Percentiles rank a stretch among this genome's conserved stretches.
Conservation (phyloP, 1,284 basidiomycete species). For the Cryptococcus wingfieldii region DNA sequence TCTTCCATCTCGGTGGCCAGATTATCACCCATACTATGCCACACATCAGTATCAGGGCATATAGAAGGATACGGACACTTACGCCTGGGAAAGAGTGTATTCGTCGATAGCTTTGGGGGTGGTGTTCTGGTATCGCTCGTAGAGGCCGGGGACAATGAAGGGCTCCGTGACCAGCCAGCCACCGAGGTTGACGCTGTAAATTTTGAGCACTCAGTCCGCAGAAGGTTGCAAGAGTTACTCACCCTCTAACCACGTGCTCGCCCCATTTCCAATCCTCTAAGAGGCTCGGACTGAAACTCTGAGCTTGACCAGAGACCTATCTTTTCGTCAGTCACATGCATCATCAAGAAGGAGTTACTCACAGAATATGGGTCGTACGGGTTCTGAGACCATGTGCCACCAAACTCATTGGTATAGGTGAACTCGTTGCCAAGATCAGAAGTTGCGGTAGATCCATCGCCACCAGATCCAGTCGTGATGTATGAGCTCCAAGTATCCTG, state of each 20-base stretch:
- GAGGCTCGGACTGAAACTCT: slow-evolving; percentile 68
- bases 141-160: slow-evolving; percentile 75
- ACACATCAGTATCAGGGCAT: neutral
- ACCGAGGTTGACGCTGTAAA: slow-evolving; percentile 73
- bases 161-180: slow-evolving; percentile 55
- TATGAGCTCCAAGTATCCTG: slow-evolving; percentile 9
- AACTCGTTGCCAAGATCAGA: slow-evolving; percentile 64
- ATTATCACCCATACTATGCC: slow-evolving; percentile 58
- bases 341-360: slow-evolving; percentile 30
- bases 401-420: slow-evolving; percentile 70
- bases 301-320: slow-evolving; percentile 37
- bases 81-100: slow-evolving; percentile 58
- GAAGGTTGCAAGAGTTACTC: slow-evolving; percentile 2
- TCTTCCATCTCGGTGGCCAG: slow-evolving; percentile 57
- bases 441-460: slow-evolving; percentile 30
- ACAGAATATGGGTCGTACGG: slow-evolving; percentile 59
- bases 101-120: slow-evolving; percentile 61
- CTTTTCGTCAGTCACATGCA: neutral
- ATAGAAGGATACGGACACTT: slow-evolving; percentile 2
- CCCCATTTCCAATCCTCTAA: slow-evolving; percentile 80
- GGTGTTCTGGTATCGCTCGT: slow-evolving; percentile 54
- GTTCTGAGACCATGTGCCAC: slow-evolving; percentile 67
- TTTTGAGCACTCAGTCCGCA: neutral
- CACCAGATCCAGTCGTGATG: slow-evolving; percentile 20
- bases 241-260: slow-evolving; percentile 58